Conservation (phyloP, 257 asterid species). For the Datura wrightii region DNA sequence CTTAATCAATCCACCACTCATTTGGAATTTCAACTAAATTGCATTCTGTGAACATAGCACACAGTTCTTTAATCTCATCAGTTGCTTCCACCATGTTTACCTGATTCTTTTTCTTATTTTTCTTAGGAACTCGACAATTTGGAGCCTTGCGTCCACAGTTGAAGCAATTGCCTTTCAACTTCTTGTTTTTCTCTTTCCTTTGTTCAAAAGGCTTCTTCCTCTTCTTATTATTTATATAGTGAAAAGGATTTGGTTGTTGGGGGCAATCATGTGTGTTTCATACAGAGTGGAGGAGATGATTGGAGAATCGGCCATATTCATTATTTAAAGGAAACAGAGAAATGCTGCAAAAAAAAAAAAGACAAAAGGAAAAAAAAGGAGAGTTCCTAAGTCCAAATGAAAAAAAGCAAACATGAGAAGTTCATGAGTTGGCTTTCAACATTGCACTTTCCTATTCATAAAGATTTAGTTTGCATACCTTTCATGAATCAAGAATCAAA, state of each 20-base stretch:
- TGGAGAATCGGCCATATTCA: slow-evolving; percentile 67
- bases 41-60: too few relatives aligned
- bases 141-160: too few relatives aligned
- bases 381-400: slow-evolving; percentile 29
- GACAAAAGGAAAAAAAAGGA: slow-evolving; percentile 24
- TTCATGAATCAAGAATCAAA: slow-evolving; percentile 28
- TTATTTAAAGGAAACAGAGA: slow-evolving; percentile 43
- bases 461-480: slow-evolving; percentile 19
- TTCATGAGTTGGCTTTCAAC: slow-evolving; percentile 34
- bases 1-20: too few relatives aligned
- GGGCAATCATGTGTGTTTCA: slow-evolving; percentile 70
- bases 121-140: too few relatives aligned
- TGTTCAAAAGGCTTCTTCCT: too few relatives aligned
- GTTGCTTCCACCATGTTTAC: too few relatives aligned
- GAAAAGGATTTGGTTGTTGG: slow-evolving; percentile 64
- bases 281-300: slow-evolving; percentile 76
- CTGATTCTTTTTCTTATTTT: too few relatives aligned
- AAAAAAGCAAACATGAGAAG: slow-evolving; percentile 19
- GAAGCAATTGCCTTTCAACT: too few relatives aligned
- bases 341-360: slow-evolving; percentile 30
- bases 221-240: slow-evolving; percentile 28
- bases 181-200: too few relatives aligned
- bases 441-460: slow-evolving; percentile 17
- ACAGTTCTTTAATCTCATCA: too few relatives aligned
- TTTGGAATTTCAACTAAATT: too few relatives aligned